Evolutionary conservation across 306 rosid species (phyloP).

Genomic region (Betula pendula): DNA sequence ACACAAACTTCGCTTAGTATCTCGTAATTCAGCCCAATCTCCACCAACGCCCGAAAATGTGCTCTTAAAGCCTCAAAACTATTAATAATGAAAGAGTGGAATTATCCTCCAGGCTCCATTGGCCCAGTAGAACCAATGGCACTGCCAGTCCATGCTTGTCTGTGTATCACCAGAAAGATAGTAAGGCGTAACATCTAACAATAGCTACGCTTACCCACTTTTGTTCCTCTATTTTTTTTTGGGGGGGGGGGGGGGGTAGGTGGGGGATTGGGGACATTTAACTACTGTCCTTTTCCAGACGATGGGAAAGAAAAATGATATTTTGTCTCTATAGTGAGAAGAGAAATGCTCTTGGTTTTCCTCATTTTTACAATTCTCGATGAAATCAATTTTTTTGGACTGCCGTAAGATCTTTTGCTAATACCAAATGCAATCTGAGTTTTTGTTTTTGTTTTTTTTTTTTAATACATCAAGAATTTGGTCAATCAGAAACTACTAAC

Average conservation of each 20-base stretch:
- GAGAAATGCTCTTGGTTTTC: neutral
- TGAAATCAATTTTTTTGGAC: neutral
- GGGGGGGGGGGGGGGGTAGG: too few species aligned
- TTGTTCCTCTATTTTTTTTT: too few species aligned
- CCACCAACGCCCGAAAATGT: neutral
- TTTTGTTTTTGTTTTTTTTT: neutral
- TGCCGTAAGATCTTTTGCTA: too few species aligned
- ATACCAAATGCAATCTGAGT: too few species aligned
- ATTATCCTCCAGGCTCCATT: too few species aligned
- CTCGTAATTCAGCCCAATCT: slow-evolving; percentile 23
- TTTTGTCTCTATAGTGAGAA: neutral
- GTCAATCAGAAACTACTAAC: neutral
- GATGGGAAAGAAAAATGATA: neutral
- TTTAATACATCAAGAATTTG: neutral
- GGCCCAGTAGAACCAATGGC: too few species aligned
- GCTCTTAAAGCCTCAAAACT: neutral
- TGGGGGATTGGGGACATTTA: neutral
- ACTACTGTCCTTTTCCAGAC: neutral
- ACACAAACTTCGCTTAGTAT: slow-evolving; percentile 12
- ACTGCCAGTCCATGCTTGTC: too few species aligned
- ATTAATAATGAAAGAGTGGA: neutral
- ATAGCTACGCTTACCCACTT: too few species aligned
- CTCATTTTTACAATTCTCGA: neutral
- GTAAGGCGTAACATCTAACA: too few species aligned
- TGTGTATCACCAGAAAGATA: too few species aligned